phyloP scores from a whole-genome alignment of 2,329 filamentous ascomycete species.

The Aspergillus phoenicis region DNA sequence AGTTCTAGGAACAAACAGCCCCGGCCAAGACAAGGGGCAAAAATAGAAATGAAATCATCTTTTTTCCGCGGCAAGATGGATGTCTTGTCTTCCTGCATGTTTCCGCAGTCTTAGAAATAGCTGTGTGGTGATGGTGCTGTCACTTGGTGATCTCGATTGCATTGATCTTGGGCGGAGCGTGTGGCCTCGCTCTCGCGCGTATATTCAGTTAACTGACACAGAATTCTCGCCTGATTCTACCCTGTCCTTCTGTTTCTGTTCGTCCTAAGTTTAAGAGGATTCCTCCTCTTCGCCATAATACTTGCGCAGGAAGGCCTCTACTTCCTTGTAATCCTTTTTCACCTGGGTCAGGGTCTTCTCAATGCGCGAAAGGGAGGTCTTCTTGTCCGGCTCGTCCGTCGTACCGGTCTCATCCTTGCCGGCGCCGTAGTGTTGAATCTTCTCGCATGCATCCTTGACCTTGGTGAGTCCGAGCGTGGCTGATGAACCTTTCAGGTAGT shows the following conservation, averaged over 20 bases:
- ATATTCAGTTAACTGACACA: constrained; percentile 24
- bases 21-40: not conserved
- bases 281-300: constrained; percentile 63
- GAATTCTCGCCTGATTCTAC: constrained; percentile 16
- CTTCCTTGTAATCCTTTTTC: constrained; percentile 75
- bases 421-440: constrained; percentile 91
- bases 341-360: constrained; percentile 69
- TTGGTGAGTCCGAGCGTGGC: constrained; percentile 89
- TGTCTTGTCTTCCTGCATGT: not conserved
- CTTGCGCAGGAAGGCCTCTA: constrained; percentile 67
- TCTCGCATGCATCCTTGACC: constrained; percentile 90
- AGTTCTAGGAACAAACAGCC: constrained; percentile 15
- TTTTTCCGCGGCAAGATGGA: not conserved
- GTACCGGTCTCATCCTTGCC: constrained; percentile 76
- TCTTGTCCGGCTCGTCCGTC: constrained; percentile 65
- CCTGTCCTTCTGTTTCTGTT: constrained; percentile 12
- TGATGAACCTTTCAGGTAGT: constrained; percentile 97
- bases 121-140: not conserved
- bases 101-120: constrained; percentile 2
- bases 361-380: constrained; percentile 70
- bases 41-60: not conserved
- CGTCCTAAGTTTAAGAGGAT: constrained; percentile 2
- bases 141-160: constrained; percentile 1
- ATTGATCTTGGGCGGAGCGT: constrained; percentile 11
- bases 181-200: constrained; percentile 18